Conservation (phyloP, 176 grass and related monocot genomes). For the Triticum aestivum region IWGSC_CS_RefSeq_v2.1 NC_057795.1:640346729-640347228, state of each 20-base stretch:
- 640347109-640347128: not conserved
- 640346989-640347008: slow-evolving; percentile 20
- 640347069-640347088: not conserved
- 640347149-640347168: not conserved
- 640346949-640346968: not conserved
- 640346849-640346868: slow-evolving; percentile 5
- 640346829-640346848: not conserved
- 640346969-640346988: not conserved
- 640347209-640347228: not conserved
- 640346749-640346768: not conserved
- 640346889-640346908: not conserved
- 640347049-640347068: not conserved
- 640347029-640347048: not conserved
- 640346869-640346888: not conserved
- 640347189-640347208: slow-evolving; percentile 12
- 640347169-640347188: not conserved
- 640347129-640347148: not conserved
- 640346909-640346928: slow-evolving; percentile 9
- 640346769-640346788: not conserved
- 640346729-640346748: not conserved
- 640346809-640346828: not conserved
- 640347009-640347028: not conserved
- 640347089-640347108: not conserved
- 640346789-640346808: not conserved
- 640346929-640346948: slow-evolving; percentile 1